Evolutionary conservation across 345 rosid genomes (phyloP).

Genomic region (Pugionium dolabratum): DNA sequence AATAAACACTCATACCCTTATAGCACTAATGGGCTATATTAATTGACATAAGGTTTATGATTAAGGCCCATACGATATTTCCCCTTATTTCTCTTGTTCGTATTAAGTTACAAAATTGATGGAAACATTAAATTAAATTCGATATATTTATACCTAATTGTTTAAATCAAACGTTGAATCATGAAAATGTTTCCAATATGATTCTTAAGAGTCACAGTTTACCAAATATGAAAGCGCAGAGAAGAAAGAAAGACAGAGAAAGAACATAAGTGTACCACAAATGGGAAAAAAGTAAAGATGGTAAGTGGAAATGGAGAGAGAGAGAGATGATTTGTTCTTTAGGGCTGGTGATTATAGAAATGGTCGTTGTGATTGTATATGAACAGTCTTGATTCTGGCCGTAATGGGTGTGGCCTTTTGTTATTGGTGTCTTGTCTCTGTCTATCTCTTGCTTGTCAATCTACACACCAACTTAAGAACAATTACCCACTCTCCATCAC

Average conservation of each 20-base stretch:
- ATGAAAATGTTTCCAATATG: not conserved
- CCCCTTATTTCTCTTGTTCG: not conserved
- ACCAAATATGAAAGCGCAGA: conserved; percentile 28
- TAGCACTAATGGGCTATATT: too few relatives aligned
- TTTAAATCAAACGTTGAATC: not conserved
- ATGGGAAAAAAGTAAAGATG: conserved; percentile 37
- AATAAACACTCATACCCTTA: too few relatives aligned
- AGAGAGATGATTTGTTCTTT: conserved; percentile 26
- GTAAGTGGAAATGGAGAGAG: conserved; percentile 29
- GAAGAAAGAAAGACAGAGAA: conserved; percentile 13
- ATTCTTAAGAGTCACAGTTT: not conserved
- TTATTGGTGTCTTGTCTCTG: conserved; percentile 40
- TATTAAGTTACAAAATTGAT: not conserved
- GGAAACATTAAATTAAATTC: not conserved
- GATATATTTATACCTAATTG: not conserved
- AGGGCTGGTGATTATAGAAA: conserved; percentile 31
- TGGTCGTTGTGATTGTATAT: conserved; percentile 30
- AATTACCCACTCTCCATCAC: too few relatives aligned
- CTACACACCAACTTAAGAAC: too few relatives aligned
- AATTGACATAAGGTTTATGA: too few relatives aligned
- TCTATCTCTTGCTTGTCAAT: not conserved
- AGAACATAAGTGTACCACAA: conserved; percentile 28
- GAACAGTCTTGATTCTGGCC: conserved; percentile 32
- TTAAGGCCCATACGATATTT: not conserved
- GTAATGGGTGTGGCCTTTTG: conserved; percentile 34